These are phyloP conservation scores for Kodamaea leandrae DNA, from an alignment of 805 yeast species.

Conservation along the genomic window DNA sequence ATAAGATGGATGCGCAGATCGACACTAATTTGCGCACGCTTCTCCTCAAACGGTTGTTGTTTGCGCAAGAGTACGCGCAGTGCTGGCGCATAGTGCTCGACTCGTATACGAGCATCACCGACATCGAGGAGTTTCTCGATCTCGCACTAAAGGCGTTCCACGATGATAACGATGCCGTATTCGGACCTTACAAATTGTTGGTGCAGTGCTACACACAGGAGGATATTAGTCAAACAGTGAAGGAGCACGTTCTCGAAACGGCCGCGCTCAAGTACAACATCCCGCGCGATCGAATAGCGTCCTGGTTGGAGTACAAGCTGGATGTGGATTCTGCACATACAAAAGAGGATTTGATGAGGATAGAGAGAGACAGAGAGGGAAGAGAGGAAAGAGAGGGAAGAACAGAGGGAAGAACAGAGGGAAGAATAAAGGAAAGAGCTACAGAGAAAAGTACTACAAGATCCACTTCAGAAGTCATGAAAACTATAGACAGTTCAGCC, in stretches of 20 bases:
- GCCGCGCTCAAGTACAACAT: constrained; percentile 12
- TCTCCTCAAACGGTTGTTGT: constrained; percentile 28
- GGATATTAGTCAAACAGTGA: constrained; percentile 9
- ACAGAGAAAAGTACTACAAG: no score
- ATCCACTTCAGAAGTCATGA: no score
- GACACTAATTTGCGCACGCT: constrained; percentile 21
- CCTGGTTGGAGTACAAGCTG: constrained; percentile 4
- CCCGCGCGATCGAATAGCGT: constrained; percentile 5
- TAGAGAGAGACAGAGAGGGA: background rate
- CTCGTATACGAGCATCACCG: constrained; percentile 29
- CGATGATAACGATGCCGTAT: constrained; percentile 17
- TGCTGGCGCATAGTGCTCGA: constrained; percentile 31
- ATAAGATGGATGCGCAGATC: constrained; percentile 16
- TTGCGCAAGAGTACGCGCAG: constrained; percentile 27
- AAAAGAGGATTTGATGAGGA: background rate
- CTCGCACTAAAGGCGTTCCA: constrained; percentile 19
- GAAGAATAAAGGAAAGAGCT: no score
- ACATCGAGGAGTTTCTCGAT: constrained; percentile 37
- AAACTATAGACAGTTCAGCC: no score
- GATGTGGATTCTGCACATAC: constrained; percentile 6
- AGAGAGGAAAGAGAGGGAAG: background rate
- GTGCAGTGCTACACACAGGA: constrained; percentile 13
- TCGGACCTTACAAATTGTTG: constrained; percentile 29
- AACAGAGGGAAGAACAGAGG: no score
- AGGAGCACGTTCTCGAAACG: constrained; percentile 16